These are phyloP conservation scores for Fusarium sp. DNA, from an alignment of 2,329 filamentous ascomycete species.

Conservation along the genomic window DNA sequence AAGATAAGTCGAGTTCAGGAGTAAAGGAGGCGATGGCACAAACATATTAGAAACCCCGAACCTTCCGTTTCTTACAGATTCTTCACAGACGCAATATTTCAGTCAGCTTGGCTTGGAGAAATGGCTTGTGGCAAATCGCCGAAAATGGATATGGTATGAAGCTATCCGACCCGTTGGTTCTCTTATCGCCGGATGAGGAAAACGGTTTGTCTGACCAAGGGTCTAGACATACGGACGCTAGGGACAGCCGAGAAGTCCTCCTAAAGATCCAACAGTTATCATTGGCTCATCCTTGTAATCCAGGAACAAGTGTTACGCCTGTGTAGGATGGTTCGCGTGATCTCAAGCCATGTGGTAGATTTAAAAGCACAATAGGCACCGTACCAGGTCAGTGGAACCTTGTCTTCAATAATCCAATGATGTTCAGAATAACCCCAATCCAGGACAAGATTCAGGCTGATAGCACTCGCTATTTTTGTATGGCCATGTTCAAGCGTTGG, in stretches of 20 bases:
- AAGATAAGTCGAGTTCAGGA: not conserved
- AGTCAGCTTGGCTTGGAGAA: not conserved
- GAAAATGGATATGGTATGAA: slow-evolving; percentile 21
- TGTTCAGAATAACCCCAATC: too few species aligned
- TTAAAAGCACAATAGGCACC: not conserved
- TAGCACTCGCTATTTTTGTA: not conserved
- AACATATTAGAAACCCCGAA: slow-evolving; percentile 5
- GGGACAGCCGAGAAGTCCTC: slow-evolving; percentile 5
- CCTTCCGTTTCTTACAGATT: not conserved
- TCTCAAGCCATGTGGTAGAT: not conserved
- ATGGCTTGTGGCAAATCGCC: slow-evolving; percentile 26
- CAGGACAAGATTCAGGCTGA: not conserved
- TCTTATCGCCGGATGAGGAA: slow-evolving; percentile 27
- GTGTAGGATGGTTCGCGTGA: not conserved
- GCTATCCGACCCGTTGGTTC: slow-evolving; percentile 7
- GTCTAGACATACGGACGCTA: slow-evolving; percentile 5
- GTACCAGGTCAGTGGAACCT: not conserved
- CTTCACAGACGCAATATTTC: not conserved
- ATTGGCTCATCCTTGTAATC: slow-evolving; percentile 15
- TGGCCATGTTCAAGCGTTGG: not conserved
- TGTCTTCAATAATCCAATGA: not conserved
- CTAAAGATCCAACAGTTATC: not conserved
- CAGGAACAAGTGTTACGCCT: slow-evolving; percentile 12
- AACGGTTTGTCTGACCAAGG: not conserved
- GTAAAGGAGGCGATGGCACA: not conserved